phyloP scores from a whole-genome alignment of 768 basidiomycete species.

The Paxillus rubicundulus region DNA sequence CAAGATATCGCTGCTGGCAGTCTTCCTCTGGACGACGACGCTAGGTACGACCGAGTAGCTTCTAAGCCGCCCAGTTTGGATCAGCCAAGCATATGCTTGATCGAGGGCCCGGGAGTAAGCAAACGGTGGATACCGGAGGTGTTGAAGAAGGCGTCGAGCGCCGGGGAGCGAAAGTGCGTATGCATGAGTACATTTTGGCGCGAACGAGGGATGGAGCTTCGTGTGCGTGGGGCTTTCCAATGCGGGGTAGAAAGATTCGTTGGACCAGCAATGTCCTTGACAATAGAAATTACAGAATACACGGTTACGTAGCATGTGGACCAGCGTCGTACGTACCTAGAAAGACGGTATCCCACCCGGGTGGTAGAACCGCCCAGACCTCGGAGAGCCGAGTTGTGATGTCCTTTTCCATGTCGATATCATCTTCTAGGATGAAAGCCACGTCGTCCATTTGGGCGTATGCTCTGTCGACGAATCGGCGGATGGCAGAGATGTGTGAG shows the following conservation, averaged over 20 bases:
- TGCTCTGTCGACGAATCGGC: constrained; percentile 37
- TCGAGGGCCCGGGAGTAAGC: constrained; percentile 79
- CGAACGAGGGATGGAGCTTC: constrained; percentile 53
- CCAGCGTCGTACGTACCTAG: constrained; percentile 44
- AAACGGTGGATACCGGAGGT: constrained; percentile 62
- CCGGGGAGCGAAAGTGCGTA: constrained; percentile 61
- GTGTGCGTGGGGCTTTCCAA: constrained; percentile 19
- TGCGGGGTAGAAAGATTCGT: constrained; percentile 52
- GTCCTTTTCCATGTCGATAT: constrained; percentile 74
- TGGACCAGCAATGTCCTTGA: constrained; percentile 78
- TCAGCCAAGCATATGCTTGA: constrained; percentile 68
- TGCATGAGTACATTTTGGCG: constrained; percentile 72
- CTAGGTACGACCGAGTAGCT: constrained; percentile 68
- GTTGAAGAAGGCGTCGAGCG: constrained; percentile 56
- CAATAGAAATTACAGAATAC: neutral
- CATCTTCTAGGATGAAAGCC: constrained; percentile 70
- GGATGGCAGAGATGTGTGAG: constrained; percentile 59
- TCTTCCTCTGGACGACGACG: constrained; percentile 64
- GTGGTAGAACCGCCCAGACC: constrained; percentile 54
- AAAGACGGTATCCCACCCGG: constrained; percentile 71
- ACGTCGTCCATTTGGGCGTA: constrained; percentile 31
- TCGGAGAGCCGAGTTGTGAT: constrained; percentile 39
- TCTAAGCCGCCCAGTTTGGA: constrained; percentile 51
- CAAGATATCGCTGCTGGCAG: constrained; percentile 53
- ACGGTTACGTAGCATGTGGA: constrained; percentile 1